Conservation (phyloP, 805 yeast genomes). For the Candida rishiriensis region DNA sequence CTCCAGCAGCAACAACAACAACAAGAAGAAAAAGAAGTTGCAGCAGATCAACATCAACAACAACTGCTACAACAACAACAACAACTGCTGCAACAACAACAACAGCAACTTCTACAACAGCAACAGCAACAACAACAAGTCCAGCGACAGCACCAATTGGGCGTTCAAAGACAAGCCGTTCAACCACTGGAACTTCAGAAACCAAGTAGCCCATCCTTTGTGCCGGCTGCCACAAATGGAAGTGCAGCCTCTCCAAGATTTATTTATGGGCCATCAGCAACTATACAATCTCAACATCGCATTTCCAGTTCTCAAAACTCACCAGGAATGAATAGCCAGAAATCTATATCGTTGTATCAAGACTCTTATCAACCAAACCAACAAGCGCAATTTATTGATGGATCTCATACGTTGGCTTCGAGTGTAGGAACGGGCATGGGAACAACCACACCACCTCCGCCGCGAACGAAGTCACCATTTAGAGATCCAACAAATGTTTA, state of each 20-base stretch:
- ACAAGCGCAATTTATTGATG: not conserved
- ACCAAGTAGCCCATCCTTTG: too few relatives aligned
- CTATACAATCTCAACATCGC: constrained; percentile 18
- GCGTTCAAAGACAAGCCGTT: too few relatives aligned
- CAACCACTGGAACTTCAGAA: too few relatives aligned
- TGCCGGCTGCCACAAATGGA: too few relatives aligned
- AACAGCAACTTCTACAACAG: not conserved
- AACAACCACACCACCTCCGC: constrained; percentile 12
- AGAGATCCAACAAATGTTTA: constrained; percentile 30
- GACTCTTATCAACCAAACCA: constrained; percentile 6
- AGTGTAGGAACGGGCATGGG: constrained; percentile 1
- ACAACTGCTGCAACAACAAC: constrained; percentile 1
- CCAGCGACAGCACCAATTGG: too few relatives aligned
- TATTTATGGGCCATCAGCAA: constrained; percentile 6
- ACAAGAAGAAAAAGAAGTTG: too few relatives aligned
- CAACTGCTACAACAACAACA: constrained; percentile 1
- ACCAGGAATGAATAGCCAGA: constrained; percentile 1
- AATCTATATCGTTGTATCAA: constrained; percentile 10
- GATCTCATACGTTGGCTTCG: not conserved
- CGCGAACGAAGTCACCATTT: constrained; percentile 25
- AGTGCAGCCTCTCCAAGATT: constrained; percentile 2
- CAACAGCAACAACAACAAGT: not conserved
- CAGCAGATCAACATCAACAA: not conserved
- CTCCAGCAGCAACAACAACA: not conserved
- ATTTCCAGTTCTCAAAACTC: constrained; percentile 11